These are phyloP conservation scores for Debaryomyces udenii DNA, from an alignment of 1,139 yeast species.

Conservation along the genomic window DNA sequence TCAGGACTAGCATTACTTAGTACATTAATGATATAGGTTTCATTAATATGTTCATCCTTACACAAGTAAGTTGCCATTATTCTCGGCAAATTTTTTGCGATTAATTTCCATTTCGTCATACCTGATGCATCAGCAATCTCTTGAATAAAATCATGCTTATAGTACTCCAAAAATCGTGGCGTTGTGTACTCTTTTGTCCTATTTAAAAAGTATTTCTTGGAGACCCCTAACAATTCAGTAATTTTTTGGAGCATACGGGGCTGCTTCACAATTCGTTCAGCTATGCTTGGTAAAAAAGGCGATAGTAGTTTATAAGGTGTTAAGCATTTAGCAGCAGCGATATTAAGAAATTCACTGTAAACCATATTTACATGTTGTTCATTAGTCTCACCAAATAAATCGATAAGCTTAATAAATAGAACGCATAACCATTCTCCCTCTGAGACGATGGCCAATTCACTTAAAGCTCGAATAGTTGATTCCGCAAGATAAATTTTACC, in stretches of 20 bases:
- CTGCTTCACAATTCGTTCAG: slow-evolving; percentile 65
- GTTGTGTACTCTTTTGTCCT: slow-evolving; percentile 76
- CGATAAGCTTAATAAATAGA: slow-evolving; percentile 59
- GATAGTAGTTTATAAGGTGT: slow-evolving; percentile 73
- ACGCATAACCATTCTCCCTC: slow-evolving; percentile 67
- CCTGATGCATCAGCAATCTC: slow-evolving; percentile 49
- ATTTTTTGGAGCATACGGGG: slow-evolving; percentile 61
- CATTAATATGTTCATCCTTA: slow-evolving; percentile 44
- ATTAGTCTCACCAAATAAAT: slow-evolving; percentile 59
- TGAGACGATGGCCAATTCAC: slow-evolving; percentile 59
- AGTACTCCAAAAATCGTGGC: slow-evolving; percentile 71
- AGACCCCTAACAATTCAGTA: slow-evolving; percentile 65
- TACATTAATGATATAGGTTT: slow-evolving; percentile 54
- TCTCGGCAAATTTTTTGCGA: slow-evolving; percentile 40
- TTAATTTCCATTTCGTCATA: slow-evolving; percentile 35
- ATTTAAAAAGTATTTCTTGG: slow-evolving; percentile 60
- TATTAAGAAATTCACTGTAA: slow-evolving; percentile 54
- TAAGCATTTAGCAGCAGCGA: slow-evolving; percentile 47
- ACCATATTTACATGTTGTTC: slow-evolving; percentile 68
- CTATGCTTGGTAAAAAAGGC: slow-evolving; percentile 78
- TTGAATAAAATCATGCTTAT: slow-evolving; percentile 62
- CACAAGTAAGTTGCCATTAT: slow-evolving; percentile 46
- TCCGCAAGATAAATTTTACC: slow-evolving; percentile 54
- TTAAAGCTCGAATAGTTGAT: slow-evolving; percentile 61
- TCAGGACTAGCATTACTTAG: slow-evolving; percentile 57